Evolutionary conservation across 1,284 basidiomycete genomes (phyloP), one percentile per base, ranked within the genome.

Genomic region (Austroboletus novae-zelandiae): DNA sequence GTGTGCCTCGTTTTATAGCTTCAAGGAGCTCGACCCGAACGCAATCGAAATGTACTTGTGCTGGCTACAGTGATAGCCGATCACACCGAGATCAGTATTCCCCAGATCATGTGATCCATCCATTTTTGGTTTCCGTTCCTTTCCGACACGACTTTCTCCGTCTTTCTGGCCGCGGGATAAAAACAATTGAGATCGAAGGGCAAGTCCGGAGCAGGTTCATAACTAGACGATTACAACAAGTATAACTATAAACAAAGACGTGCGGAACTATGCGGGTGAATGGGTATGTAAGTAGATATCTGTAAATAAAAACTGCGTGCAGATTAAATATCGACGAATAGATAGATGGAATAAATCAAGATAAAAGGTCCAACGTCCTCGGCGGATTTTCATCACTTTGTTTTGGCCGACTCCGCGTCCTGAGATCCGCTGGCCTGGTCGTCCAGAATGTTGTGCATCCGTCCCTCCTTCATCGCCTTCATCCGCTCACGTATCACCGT

Each of bases 401-500:
- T 62, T 52, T 62, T 61, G 7, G 37, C 27, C 5, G 50, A 41
- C 25, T 65, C 57, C 11, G 0, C 35, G 0, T 40, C 0, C 20
- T n/a, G 41, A 29, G 50, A 14, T 5, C n/a, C 25, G 1, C 23
- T 40, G 11, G 34, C 29, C 7, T 53, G 59, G 9, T 63, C 50
- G 5, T 58, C 55, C 25, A 68, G 32, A 23, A 54, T 42, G 29
- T 67, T 67, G 29, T 20, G 48, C 17, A 67, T 48, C 41, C 18
- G 46, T 17, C 55, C 51, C 4, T 54, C 46, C 6, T 53, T 55
- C 11, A 66, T 45, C 4, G 51, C 61, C 10, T 57, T 55, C 71
- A 73, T 72, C 27, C 53, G 57, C 2, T 58, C 55, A 7, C 62
- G 57, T 27, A 72, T 50, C 8, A 60, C 48, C 13, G 51, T 53